Conservation (phyloP, 345 rosid genomes). For the Sapria himalayana region DNA sequence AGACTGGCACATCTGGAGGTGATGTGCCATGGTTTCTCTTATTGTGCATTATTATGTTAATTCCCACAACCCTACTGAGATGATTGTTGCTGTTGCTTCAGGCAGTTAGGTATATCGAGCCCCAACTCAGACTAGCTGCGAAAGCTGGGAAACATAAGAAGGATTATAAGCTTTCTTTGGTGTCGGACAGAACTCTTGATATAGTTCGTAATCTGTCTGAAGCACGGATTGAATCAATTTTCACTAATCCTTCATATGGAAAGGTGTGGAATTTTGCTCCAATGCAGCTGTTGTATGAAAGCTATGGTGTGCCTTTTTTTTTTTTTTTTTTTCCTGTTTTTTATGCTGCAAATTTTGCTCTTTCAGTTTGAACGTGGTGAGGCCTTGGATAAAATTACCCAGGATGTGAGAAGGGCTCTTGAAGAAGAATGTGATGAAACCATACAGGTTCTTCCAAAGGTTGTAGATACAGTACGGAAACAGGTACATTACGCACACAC, state of each 20-base stretch:
- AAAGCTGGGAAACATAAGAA: conserved; percentile 88
- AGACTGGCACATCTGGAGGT: conserved; percentile 96
- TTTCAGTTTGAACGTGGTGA: conserved; percentile 90
- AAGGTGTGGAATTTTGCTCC: conserved; percentile 28
- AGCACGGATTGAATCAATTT: conserved; percentile 52
- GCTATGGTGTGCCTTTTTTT: too few relatives aligned
- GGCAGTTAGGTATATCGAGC: conserved; percentile 80
- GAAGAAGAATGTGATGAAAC: conserved; percentile 83
- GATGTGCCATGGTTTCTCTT: conserved; percentile 5
- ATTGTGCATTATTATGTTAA: not conserved
- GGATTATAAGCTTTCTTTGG: conserved; percentile 70
- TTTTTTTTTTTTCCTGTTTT: not conserved
- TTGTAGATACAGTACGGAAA: conserved; percentile 75
- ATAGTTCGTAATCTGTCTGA: conserved; percentile 50
- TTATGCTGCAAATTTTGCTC: conserved; percentile 2
- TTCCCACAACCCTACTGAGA: conserved; percentile 4
- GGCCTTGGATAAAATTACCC: conserved; percentile 66
- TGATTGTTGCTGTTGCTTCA: conserved; percentile 17
- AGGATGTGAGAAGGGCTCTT: conserved; percentile 40
- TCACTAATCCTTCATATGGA: conserved; percentile 64
- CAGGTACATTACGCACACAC: conserved; percentile 21
- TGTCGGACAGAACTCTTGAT: conserved; percentile 43
- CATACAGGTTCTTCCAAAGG: conserved; percentile 54
- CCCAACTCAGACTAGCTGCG: conserved; percentile 69
- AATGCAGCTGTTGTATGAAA: not conserved